These are phyloP conservation scores for Colletotrichum godetiae DNA, from an alignment of 2,329 filamentous ascomycete genomes.

Conservation along the genomic window DNA sequence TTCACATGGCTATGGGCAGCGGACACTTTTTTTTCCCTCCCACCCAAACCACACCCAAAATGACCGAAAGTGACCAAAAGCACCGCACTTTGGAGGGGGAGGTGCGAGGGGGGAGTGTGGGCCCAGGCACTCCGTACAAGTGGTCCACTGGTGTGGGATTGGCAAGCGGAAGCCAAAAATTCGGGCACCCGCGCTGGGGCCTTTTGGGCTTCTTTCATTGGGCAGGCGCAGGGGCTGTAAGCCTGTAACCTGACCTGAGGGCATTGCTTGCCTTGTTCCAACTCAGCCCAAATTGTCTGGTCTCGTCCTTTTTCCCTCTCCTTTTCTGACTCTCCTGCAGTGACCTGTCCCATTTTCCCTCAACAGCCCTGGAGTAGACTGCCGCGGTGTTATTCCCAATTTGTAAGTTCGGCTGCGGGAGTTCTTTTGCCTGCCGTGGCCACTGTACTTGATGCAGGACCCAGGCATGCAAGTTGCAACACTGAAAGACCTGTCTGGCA, in stretches of 20 bases:
- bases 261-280: slow-evolving; percentile 19
- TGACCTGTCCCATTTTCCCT: neutral
- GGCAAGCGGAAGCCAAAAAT: slow-evolving; percentile 34
- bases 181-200: slow-evolving; percentile 33
- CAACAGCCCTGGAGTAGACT: neutral
- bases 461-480: neutral
- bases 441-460: neutral
- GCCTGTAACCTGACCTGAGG: neutral
- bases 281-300: slow-evolving; percentile 31
- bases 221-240: slow-evolving; percentile 31
- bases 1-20: slow-evolving; percentile 18
- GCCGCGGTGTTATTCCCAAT: neutral
- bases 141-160: neutral
- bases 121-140: neutral
- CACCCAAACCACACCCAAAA: neutral
- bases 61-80: neutral
- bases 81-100: neutral
- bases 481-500: neutral
- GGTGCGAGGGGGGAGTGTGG: neutral
- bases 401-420: neutral
- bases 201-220: slow-evolving; percentile 18
- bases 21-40: neutral
- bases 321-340: neutral
- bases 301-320: neutral
- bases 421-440: neutral